Evolutionary conservation across 1,139 yeast species (phyloP).

Genomic region (Casaregolazyma suthepensis): DNA sequence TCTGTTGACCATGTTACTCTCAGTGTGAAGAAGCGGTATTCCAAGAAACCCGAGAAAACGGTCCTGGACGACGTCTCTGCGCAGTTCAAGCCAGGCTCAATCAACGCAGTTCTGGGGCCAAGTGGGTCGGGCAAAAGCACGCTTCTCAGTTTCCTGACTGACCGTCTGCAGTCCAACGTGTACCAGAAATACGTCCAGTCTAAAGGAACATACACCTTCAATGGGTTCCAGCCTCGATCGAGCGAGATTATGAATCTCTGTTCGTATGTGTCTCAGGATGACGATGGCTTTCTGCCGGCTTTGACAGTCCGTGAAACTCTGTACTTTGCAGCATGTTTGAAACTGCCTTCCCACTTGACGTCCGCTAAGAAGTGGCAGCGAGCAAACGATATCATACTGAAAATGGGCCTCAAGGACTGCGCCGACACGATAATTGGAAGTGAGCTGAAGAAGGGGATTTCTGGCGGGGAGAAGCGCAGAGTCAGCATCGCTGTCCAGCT

Average conservation of each 20-base stretch:
- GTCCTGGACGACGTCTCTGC: constrained; percentile 53
- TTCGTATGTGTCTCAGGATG: constrained; percentile 76
- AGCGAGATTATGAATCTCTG: constrained; percentile 48
- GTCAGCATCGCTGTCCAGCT: constrained; percentile 78
- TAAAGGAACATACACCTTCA: constrained; percentile 41
- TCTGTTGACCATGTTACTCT: constrained; percentile 19
- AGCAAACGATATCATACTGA: constrained; percentile 53
- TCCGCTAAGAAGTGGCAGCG: constrained; percentile 28
- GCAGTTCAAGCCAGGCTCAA: constrained; percentile 50
- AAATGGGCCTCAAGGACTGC: constrained; percentile 70
- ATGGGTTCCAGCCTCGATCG: constrained; percentile 39
- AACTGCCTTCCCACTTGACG: constrained; percentile 39
- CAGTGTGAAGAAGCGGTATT: constrained; percentile 15
- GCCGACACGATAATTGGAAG: constrained; percentile 73
- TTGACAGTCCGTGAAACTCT: constrained; percentile 76
- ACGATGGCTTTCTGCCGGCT: constrained; percentile 60
- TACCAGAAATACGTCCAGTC: constrained; percentile 33
- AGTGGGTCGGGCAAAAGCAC: constrained; percentile 86
- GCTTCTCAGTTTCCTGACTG: constrained; percentile 58
- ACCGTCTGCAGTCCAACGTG: constrained; percentile 47
- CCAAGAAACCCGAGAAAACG: constrained; percentile 11
- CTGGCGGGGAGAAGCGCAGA: constrained; percentile 84
- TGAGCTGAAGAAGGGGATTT: constrained; percentile 65
- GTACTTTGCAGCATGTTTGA: constrained; percentile 60
- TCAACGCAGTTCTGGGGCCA: constrained; percentile 88